Base-by-base conservation (phyloP, 2,329 filamentous ascomycete species). In the Penicillium sp. region DNA sequence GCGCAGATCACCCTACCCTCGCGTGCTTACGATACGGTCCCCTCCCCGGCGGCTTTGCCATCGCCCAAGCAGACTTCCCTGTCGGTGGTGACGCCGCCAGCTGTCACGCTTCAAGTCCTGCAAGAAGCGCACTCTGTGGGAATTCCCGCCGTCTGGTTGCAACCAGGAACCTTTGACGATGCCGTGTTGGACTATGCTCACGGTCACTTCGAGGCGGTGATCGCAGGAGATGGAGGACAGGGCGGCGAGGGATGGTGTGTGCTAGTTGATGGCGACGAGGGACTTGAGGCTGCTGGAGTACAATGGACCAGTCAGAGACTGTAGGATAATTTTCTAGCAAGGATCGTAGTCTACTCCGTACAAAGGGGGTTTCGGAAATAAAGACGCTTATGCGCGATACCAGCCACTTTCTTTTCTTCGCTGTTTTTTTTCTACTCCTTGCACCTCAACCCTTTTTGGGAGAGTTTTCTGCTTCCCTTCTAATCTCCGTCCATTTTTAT, bases 121-220 rank as follows among this genome's bases (percentile, higher is more conserved):
- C 80, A 86, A 58, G 89, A 96, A 72, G 94, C 93, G 0, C 89
- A 87, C 72, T 79, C 83, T 52, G 79, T 89, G 10, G 87, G 92
- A 3, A 77, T 96, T 43, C 82, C 84, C 16, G 83, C 90, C 24
- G 86, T 96, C 5, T 96, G 91, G 89, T 77, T 97, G 61, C 94
- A 97, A 76, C 94, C 94, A 0, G 94, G 93, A 1, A 92, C 86
- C 14, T 97, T 89, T 69, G 86, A 96, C 70, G 84, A 89, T 48
- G 84, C 86, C 54, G 88, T 91, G 21, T 70, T 96, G 58, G 77
- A 82, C 39, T 92, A 84, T 72, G 91, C 90, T 3, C 78, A 81
- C 56, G 77, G 77, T 43, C 82, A 88, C 60, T 96, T 94, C 66
- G 78, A 86, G 61, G 85, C 86, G 36, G 88, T 79, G 43, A 81